Base-by-base conservation (phyloP, 345 rosid genomes). In the Boechera divaricarpa region DNA sequence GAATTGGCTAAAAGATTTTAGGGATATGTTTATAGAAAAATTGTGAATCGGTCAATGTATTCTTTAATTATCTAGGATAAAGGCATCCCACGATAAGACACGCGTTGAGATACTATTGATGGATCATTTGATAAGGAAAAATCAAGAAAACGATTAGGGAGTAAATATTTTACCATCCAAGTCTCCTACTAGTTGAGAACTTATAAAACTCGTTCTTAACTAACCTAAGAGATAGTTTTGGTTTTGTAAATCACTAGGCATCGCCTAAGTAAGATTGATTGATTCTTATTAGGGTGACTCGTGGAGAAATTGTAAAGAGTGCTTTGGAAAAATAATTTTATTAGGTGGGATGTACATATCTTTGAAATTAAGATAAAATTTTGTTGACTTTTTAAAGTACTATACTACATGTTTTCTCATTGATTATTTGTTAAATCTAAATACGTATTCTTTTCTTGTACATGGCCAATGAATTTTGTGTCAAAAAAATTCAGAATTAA, bases 1-100 rank as follows among this genome's bases (percentile, higher is more conserved):
- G 39, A 38, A 77, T 65, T 77, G 81, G 73, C 45, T 48, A 58
- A 39, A 38, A 39, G 29, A 57, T 38, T 57, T 39, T 13, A 41
- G 6, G 15, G 54, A 64, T 28, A 36, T 63, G 59, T 63, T 63
- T 70, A 18, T 63, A 47, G 76, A 70, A 9, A 18, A 45, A n/a
- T n/a, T 63, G 6, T 70, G 39, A 64, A 57, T 55, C 33, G 18
- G 71, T 77, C 73, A 71, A 64, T 64, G 55, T 44, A 33, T 33
- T 77, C 59, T 62, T 63, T 35, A 16, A 51, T 71, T 48, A 54
- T 77, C 4, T 33, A 42, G 69, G 58, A 77, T 42, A 70, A 69
- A 13, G 74, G 41, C 63, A 51, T 58, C 36, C 31, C 45, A 48
- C 69, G 39, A 10, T 24, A 16, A 33, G 58, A 63, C 80, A 76